Evolutionary conservation across 2,329 filamentous ascomycete genomes (phyloP), one percentile per base, ranked within the genome.

Genomic region (Furcasterigmium sp.): DNA sequence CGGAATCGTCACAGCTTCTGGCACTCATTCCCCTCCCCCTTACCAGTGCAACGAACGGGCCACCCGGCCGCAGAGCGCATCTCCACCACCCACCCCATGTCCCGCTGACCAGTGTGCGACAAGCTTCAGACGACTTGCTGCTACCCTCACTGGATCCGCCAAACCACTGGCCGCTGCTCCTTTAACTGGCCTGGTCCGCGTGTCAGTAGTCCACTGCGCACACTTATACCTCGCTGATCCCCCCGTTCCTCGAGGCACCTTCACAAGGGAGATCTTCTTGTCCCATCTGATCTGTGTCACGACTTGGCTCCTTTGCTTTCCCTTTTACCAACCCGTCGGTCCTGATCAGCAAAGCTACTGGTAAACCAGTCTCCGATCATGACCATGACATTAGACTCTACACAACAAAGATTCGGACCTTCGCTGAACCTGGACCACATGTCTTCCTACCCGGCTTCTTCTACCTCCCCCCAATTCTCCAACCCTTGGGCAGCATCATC

Each of bases 341-440:
- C 69, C 64, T 71, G 71, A 77, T 76, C 73, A 76, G 64, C 72
- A 65, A 66, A 57, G 39, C 52, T 51, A 59, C 51, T 48, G 47
- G 20, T 52, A 40, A 48, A 55, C 30, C 30, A 34, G n/a, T 26
- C 17, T 39, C 18, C 53, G 70, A 81, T 67, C 66, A 95, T 95
- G 90, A 93, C 89, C 71, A 95, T 95, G 89, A 87, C 91, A 67
- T 81, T 95, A 73, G 89, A 95, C 72, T 82, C 82, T 59, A 87
- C 90, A 66, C 89, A 91, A 70, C 87, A 82, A 72, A 80, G 81
- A 64, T 87, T 85, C 70, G 87, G 78, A 60, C 79, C 77, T 18
- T n/a, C 30, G 62, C 68, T 95, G 72, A 82, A 80, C 65, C 93
- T 91, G 73, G 87, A 91, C 64, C 76, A 80, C 63, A 82, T 90